A percentile compares a stretch with the other conserved stretches of the same genome.
phyloP scores from a whole-genome alignment of 805 yeast genomes.

The Suhomyces pyralidae region DNA sequence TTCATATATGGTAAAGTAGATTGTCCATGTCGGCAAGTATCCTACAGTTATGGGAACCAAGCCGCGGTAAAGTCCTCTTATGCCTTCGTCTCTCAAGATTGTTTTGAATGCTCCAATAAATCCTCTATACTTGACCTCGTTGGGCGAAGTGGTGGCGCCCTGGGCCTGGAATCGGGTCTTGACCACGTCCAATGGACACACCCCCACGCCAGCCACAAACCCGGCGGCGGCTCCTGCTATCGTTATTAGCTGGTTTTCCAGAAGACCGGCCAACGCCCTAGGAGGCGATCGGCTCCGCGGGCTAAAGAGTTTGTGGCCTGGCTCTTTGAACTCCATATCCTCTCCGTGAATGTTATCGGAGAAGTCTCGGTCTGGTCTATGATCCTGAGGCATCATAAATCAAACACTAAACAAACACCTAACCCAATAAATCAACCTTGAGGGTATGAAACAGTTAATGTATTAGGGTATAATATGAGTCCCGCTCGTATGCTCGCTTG shows the following conservation, averaged over 20 bases:
- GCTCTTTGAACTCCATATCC: constrained; percentile 31
- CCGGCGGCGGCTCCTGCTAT: constrained; percentile 94
- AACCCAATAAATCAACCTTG: background rate
- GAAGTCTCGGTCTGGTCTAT: constrained; percentile 18
- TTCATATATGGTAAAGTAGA: constrained; percentile 89
- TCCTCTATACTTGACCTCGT: constrained; percentile 50
- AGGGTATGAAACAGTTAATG: background rate
- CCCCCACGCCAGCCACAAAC: constrained; percentile 79
- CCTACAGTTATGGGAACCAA: constrained; percentile 90
- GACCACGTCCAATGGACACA: constrained; percentile 94
- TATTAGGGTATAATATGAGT: background rate
- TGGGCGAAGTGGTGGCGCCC: constrained; percentile 42
- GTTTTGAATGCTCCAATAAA: constrained; percentile 60
- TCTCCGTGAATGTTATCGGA: constrained; percentile 39
- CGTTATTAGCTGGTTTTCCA: constrained; percentile 57
- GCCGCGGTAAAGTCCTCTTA: constrained; percentile 83
- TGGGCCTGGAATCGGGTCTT: constrained; percentile 94
- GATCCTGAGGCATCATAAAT: background rate
- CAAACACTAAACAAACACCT: background rate
- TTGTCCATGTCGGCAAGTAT: constrained; percentile 96
- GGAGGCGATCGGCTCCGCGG: background rate
- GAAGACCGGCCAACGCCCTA: background rate
- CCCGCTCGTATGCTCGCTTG: background rate
- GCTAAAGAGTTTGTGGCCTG: constrained; percentile 15
- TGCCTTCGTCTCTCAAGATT: constrained; percentile 75